These are phyloP conservation scores for Kluyveromyces wickerhamii DNA, from an alignment of 805 yeast genomes.

Conservation along the genomic window DNA sequence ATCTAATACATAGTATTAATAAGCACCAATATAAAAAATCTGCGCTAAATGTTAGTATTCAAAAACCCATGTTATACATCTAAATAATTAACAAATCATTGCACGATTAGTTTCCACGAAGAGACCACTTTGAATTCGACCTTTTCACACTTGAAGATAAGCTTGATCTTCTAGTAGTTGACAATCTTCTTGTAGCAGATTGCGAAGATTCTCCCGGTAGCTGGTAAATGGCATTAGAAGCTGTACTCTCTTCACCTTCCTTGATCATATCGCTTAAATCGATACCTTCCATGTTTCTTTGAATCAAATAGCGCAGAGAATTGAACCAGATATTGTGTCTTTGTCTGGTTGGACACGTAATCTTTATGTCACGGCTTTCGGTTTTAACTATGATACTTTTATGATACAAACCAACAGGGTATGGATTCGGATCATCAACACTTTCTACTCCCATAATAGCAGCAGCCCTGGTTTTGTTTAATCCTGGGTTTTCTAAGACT, in stretches of 20 bases:
- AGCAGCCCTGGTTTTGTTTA: constrained; percentile 64
- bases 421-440: constrained; percentile 75
- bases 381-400: constrained; percentile 75
- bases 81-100: no score
- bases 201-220: constrained; percentile 18
- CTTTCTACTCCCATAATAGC: constrained; percentile 75
- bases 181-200: constrained; percentile 12
- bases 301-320: constrained; percentile 67
- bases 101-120: constrained; percentile 2
- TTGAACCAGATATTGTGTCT: constrained; percentile 90
- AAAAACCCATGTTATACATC: no score
- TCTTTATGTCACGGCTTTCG: constrained; percentile 53
- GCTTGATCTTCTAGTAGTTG: constrained; percentile 11
- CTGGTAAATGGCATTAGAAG: constrained; percentile 26
- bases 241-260: constrained; percentile 30
- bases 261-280: constrained; percentile 39
- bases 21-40: no score
- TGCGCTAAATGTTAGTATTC: no score
- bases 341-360: constrained; percentile 81
- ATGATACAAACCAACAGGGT: constrained; percentile 82
- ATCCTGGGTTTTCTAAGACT: constrained; percentile 56
- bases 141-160: not conserved
- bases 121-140: constrained; percentile 5
- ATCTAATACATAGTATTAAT: no score
- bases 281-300: constrained; percentile 53